A percentile compares a stretch with the other conserved stretches of the same genome.
Evolutionary conservation across 1,284 basidiomycete genomes (phyloP).

Genomic region (Irpex rosettiformis): DNA sequence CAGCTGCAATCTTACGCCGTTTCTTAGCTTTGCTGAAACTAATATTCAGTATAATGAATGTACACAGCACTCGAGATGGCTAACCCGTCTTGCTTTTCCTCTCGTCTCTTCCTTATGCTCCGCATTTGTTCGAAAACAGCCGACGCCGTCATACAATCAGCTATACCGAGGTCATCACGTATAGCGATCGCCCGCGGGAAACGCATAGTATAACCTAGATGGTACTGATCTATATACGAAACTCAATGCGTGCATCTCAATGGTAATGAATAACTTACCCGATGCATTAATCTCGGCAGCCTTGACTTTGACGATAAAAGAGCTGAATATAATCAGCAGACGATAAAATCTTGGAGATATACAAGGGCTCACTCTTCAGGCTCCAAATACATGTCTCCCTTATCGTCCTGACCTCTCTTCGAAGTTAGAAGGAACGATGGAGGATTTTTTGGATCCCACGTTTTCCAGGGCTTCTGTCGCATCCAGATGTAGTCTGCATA

Average conservation of each 20-base stretch:
- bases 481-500: constrained; percentile 84
- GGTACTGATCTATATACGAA: constrained; percentile 60
- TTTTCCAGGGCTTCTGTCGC: constrained; percentile 71
- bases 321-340: constrained; percentile 41
- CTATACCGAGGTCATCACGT: constrained; percentile 65
- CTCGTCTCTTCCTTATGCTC: constrained; percentile 67
- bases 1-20: constrained; percentile 31
- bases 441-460: constrained; percentile 61
- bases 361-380: constrained; percentile 62
- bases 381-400: constrained; percentile 78
- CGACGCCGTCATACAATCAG: constrained; percentile 67
- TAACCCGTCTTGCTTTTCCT: constrained; percentile 56
- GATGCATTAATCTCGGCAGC: constrained; percentile 82
- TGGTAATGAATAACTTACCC: constrained; percentile 39
- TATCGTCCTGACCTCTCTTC: constrained; percentile 63
- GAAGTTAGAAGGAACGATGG: constrained; percentile 61
- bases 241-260: not conserved
- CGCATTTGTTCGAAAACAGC: constrained; percentile 54
- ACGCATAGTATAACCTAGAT: constrained; percentile 76
- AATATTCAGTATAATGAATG: not conserved
- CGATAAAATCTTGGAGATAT: not conserved
- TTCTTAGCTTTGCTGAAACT: constrained; percentile 43
- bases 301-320: constrained; percentile 87
- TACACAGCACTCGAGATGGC: constrained; percentile 5
- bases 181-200: constrained; percentile 85